phyloP scores from a whole-genome alignment of 441 rosid species.

The Gossypium armourianum region DNA sequence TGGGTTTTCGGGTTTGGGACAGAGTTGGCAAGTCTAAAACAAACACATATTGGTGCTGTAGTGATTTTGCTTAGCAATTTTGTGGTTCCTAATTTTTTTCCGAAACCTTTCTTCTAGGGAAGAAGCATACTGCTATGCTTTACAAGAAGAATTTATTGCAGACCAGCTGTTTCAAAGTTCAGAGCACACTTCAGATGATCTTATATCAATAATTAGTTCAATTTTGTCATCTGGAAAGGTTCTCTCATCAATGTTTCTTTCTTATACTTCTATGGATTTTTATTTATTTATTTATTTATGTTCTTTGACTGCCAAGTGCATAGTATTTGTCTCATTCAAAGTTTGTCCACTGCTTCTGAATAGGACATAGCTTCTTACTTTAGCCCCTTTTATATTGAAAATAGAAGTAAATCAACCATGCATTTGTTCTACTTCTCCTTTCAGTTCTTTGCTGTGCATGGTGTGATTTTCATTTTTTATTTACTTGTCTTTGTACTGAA shows the following conservation, averaged over 20 bases:
- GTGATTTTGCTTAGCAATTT: background rate
- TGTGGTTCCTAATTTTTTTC: background rate
- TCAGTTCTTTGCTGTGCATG: conserved; percentile 4
- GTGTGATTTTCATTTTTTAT: background rate
- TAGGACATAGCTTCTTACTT: background rate
- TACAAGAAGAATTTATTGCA: conserved; percentile 77
- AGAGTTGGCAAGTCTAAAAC: background rate
- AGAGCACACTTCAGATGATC: conserved; percentile 58
- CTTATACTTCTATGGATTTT: conserved; percentile 4
- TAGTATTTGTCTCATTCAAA: background rate
- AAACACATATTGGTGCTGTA: background rate
- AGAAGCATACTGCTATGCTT: conserved; percentile 49
- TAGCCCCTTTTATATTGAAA: background rate
- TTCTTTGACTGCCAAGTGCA: background rate
- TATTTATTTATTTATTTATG: background rate
- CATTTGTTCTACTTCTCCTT: background rate
- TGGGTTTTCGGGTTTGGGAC: background rate
- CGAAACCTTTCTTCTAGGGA: conserved; percentile 45
- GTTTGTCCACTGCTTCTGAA: background rate
- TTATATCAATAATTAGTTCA: conserved; percentile 51
- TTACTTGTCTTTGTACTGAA: background rate
- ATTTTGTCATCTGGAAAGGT: conserved; percentile 64
- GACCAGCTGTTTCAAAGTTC: conserved; percentile 78
- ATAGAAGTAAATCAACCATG: background rate
- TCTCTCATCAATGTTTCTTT: conserved; percentile 15